phyloP scores from a whole-genome alignment of 2,329 filamentous ascomycete species.

The Fusarium chlamydosporum region DNA sequence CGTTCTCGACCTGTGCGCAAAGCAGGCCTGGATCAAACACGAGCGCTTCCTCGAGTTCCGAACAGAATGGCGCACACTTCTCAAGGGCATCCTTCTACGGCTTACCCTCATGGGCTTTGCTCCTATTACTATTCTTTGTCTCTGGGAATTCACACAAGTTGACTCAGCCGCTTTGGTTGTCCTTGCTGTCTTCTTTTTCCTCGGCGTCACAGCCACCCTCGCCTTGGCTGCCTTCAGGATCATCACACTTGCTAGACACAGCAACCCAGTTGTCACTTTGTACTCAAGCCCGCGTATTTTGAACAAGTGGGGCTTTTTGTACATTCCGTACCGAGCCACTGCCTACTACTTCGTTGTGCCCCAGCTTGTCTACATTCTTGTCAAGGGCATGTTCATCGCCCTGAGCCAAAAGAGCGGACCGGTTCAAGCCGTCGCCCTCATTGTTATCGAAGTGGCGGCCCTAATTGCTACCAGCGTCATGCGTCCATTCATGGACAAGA shows the following conservation, averaged over 20 bases:
- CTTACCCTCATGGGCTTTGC: constrained; percentile 91
- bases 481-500: constrained; percentile 98
- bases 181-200: constrained; percentile 88
- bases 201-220: constrained; percentile 81
- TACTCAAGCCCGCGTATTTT: constrained; percentile 92
- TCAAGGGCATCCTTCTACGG: constrained; percentile 94
- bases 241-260: constrained; percentile 91
- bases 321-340: constrained; percentile 95
- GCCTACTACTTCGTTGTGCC: constrained; percentile 96
- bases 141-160: constrained; percentile 90
- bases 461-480: constrained; percentile 84
- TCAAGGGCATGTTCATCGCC: constrained; percentile 91
- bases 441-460: constrained; percentile 84
- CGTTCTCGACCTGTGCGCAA: constrained; percentile 80
- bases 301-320: constrained; percentile 98
- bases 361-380: constrained; percentile 78
- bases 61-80: constrained; percentile 89
- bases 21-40: constrained; percentile 80
- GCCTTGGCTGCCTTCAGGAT: constrained; percentile 90
- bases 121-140: constrained; percentile 87
- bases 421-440: constrained; percentile 85
- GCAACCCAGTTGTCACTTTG: constrained; percentile 94
- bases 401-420: constrained; percentile 79
- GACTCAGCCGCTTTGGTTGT: constrained; percentile 90
- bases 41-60: constrained; percentile 94